Base-by-base conservation (phyloP, 2,329 filamentous ascomycete genomes). In the Monosporascus sp. region DNA sequence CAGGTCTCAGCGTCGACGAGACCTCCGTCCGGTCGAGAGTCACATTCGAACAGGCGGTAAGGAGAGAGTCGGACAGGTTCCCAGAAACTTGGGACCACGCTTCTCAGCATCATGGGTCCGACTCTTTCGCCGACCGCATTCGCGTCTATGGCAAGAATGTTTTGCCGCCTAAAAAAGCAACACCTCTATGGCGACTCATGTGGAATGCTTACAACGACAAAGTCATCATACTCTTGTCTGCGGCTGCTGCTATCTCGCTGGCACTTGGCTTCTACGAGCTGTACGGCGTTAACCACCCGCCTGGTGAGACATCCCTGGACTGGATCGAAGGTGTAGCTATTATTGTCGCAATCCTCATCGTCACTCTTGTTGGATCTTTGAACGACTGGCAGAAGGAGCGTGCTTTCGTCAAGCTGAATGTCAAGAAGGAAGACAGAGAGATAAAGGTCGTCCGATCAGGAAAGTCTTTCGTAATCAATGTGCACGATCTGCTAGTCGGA, bases 191-290 rank as follows among this genome's bases (percentile, higher is more conserved):
- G 65, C 73, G 72, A 53, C 65, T 88, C 7, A 75, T 84, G 54
- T 89, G 85, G 85, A 80, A 80, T 56, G 84, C 86, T 3, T 88
- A 87, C 67, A 86, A 89, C 59, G 87, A 90, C 68, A 87, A 86
- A 58, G 83, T 90, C 37, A 78, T 90, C 39, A 85, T 90, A 39
- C 70, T 90, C 6, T 71, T 90, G 54, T 86, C 85, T 0, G 76
- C 83, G 37, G 86, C 86, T 9, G 87, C 86, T 1, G 72, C 84
- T 11, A 77, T 90, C 11, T 90, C 86, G 0, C 70, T 90, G 7
- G 83, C 82, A 8, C 73, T 90, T 11, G 86, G 87, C 9, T 72
- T 90, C 2, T 90, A 90, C 61, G 80, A 88, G 65, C 82, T 83
- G 0, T 75, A 85, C 15, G 77, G 78, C 20, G 60, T 74, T 55